Evolutionary conservation across 352 stramenopile genomes (phyloP).

Genomic region (Globisporangium lucens): DNA sequence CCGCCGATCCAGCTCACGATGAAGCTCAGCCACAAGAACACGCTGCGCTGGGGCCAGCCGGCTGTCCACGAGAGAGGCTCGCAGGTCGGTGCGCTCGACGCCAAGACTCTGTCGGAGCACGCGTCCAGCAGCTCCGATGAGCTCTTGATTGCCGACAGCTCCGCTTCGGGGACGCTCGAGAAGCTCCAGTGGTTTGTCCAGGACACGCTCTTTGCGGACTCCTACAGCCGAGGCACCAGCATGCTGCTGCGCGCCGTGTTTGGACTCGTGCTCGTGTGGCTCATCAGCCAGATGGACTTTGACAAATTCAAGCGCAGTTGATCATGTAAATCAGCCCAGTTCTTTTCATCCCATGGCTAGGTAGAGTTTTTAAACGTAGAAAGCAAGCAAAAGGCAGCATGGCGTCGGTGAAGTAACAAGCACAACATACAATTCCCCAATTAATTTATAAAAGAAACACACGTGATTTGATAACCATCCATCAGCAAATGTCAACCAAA

Average conservation of each 20-base stretch:
- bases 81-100: not conserved
- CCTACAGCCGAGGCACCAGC: constrained; percentile 9
- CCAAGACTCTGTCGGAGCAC: not conserved
- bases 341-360: not conserved
- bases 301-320: constrained; percentile 8
- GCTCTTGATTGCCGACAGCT: constrained; percentile 3
- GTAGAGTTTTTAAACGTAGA: not conserved
- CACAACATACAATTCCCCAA: not conserved
- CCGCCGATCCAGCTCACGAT: constrained; percentile 35
- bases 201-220: constrained; percentile 16
- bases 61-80: not conserved
- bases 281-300: constrained; percentile 30
- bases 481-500: too few species aligned
- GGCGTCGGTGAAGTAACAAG: not conserved
- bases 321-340: not conserved
- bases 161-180: not conserved
- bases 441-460: constrained; percentile 1
- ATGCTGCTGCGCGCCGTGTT: constrained; percentile 40
- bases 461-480: not conserved
- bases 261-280: constrained; percentile 33
- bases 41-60: not conserved
- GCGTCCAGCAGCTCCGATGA: not conserved
- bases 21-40: constrained; percentile 11
- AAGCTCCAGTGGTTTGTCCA: constrained; percentile 31
- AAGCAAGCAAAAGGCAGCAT: constrained; percentile 1